A percentile compares a stretch with the other conserved stretches of the same genome.
Conservation (phyloP, 2,329 filamentous ascomycete species). For the Fusarium sp. region DNA sequence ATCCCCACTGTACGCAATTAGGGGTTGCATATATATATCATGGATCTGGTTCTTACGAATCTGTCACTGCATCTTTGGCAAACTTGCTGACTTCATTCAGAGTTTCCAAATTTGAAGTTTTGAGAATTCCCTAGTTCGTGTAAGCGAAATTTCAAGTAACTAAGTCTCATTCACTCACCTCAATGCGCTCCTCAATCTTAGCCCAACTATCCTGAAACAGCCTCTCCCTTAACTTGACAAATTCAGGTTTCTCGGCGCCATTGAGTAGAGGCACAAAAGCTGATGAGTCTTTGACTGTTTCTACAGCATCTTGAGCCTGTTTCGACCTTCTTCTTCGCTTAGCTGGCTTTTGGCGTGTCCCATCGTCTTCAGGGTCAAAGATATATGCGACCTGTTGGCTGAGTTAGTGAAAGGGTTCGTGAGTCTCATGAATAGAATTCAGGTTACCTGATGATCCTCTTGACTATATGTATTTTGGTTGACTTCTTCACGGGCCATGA, state of each 20-base stretch:
- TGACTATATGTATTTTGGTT: constrained; percentile 50
- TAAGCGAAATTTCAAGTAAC: constrained; percentile 41
- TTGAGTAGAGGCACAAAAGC: constrained; percentile 66
- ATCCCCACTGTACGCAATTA: constrained; percentile 50
- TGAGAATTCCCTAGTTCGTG: constrained; percentile 63
- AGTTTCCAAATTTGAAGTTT: constrained; percentile 71
- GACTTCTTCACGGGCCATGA: constrained; percentile 44
- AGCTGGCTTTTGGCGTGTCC: constrained; percentile 55
- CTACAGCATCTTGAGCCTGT: constrained; percentile 45
- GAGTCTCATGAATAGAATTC: background rate
- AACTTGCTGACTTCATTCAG: constrained; percentile 70
- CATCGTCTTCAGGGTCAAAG: constrained; percentile 65
- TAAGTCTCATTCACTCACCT: constrained; percentile 50
- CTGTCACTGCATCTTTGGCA: constrained; percentile 56
- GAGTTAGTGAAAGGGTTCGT: constrained; percentile 27
- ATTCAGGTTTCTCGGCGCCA: constrained; percentile 64
- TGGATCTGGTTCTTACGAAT: constrained; percentile 47
- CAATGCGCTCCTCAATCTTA: constrained; percentile 71
- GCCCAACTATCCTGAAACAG: constrained; percentile 75
- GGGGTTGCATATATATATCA: constrained; percentile 6
- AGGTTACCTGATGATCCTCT: constrained; percentile 60
- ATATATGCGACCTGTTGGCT: constrained; percentile 69
- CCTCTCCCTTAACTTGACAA: constrained; percentile 65
- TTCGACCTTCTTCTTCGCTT: constrained; percentile 70
- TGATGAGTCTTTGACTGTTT: constrained; percentile 34